Conservation (phyloP, 345 rosid species). For the Syzygium jambos region DNA sequence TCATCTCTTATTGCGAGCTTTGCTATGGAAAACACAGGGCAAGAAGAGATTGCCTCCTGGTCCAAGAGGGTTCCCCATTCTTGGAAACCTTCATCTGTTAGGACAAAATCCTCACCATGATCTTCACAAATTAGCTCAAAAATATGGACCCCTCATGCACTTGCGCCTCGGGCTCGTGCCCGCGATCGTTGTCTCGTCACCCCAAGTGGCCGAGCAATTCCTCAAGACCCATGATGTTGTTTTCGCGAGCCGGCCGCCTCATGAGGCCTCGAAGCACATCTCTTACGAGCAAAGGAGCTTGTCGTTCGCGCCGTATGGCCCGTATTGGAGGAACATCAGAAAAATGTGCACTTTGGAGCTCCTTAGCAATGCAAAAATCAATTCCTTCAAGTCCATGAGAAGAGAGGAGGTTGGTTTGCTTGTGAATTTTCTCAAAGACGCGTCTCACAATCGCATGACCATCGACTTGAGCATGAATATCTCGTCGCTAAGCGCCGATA, state of each 20-base stretch:
- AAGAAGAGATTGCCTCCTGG: constrained; percentile 31
- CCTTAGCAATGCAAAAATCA: not conserved
- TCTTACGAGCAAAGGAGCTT: not conserved
- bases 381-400: not conserved
- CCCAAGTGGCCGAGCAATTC: constrained; percentile 23
- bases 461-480: not conserved
- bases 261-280: not conserved
- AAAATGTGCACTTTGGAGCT: not conserved
- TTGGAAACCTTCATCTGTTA: constrained; percentile 24
- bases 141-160: constrained; percentile 36
- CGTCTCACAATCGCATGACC: not conserved
- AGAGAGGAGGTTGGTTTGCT: not conserved
- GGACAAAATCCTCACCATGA: constrained; percentile 25
- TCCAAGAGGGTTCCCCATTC: constrained; percentile 20
- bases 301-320: not conserved
- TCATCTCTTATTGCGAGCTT: constrained; percentile 2
- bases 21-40: constrained; percentile 14
- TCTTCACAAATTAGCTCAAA: constrained; percentile 18
- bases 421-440: not conserved
- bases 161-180: constrained; percentile 21
- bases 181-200: constrained; percentile 23
- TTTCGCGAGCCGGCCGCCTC: constrained; percentile 26
- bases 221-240: constrained; percentile 32
- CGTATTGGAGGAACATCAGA: not conserved
- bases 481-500: not conserved